Percentiles rank a stretch among this genome's conserved stretches.
Conservation (phyloP, 176 grass and related monocot species). For the Chloris gayana region DNA sequence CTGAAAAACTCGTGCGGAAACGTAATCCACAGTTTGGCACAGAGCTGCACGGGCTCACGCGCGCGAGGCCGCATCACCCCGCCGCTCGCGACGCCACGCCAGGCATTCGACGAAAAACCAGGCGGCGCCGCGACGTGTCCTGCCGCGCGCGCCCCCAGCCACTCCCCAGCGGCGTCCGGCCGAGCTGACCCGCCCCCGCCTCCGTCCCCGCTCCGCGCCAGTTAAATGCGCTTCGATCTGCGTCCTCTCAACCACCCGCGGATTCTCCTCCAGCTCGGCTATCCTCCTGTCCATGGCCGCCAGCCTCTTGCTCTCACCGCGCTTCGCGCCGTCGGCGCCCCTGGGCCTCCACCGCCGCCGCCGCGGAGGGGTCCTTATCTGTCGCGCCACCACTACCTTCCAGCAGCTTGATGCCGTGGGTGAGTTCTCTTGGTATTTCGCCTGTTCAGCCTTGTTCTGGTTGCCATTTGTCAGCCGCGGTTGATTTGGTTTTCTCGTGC, state of each 20-base stretch:
- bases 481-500: neutral
- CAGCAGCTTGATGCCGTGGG: slow-evolving; percentile 49
- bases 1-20: neutral
- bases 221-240: neutral
- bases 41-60: neutral
- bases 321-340: slow-evolving; percentile 28
- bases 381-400: slow-evolving; percentile 40
- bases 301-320: slow-evolving; percentile 32
- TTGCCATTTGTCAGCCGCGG: neutral
- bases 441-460: neutral
- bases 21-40: neutral
- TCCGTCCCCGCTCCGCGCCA: neutral
- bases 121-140: slow-evolving; percentile 24
- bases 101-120: neutral
- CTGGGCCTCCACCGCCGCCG: neutral
- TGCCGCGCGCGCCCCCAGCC: neutral
- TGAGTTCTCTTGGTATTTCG: slow-evolving; percentile 19
- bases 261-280: neutral
- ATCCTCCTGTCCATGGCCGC: slow-evolving; percentile 28
- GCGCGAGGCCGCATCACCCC: neutral
- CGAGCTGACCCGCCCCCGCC: neutral
- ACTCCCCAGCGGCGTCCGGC: neutral
- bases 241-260: neutral
- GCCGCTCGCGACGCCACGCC: neutral
- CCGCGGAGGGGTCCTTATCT: neutral